phyloP scores from a whole-genome alignment of 345 rosid species.

The Atalantia buxifolia region DNA sequence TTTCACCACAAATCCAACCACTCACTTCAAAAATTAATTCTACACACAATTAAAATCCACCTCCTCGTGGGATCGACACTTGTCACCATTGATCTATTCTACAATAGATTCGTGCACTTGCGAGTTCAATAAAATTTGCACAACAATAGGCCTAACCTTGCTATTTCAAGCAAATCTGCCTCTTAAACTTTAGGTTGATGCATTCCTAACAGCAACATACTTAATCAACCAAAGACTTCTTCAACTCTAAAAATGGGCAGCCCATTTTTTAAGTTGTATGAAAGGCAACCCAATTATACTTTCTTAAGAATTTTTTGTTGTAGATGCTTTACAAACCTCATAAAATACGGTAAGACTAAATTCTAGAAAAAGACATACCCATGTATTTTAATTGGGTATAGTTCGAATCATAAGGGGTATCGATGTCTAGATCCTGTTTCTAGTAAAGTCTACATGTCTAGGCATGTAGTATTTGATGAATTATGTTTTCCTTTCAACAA shows the following conservation, averaged over 20 bases:
- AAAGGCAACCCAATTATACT: not conserved
- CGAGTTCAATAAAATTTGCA: too few species aligned
- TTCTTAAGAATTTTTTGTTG: not conserved
- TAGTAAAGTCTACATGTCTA: not conserved
- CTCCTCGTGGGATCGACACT: too few species aligned
- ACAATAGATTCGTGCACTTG: too few species aligned
- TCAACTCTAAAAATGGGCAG: not conserved
- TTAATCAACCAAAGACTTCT: not conserved
- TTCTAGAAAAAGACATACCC: not conserved
- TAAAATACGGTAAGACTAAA: not conserved
- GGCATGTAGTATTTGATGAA: not conserved
- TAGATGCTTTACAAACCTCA: not conserved
- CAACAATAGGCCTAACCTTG: not conserved
- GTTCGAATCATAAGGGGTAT: not conserved
- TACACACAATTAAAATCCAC: too few species aligned
- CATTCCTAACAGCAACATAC: not conserved
- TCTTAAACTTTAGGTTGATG: not conserved
- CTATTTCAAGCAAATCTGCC: conserved; percentile 4
- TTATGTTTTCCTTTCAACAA: not conserved
- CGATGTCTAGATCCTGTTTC: not conserved
- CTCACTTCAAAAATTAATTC: too few species aligned
- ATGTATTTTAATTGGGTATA: not conserved
- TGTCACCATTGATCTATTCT: too few species aligned
- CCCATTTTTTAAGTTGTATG: not conserved
- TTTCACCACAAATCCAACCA: too few species aligned